Percentiles rank a stretch among this genome's conserved stretches.
These are phyloP conservation scores for Melampsora larici-populina DNA, from an alignment of 1,284 basidiomycete species.

Conservation along the genomic window DNA sequence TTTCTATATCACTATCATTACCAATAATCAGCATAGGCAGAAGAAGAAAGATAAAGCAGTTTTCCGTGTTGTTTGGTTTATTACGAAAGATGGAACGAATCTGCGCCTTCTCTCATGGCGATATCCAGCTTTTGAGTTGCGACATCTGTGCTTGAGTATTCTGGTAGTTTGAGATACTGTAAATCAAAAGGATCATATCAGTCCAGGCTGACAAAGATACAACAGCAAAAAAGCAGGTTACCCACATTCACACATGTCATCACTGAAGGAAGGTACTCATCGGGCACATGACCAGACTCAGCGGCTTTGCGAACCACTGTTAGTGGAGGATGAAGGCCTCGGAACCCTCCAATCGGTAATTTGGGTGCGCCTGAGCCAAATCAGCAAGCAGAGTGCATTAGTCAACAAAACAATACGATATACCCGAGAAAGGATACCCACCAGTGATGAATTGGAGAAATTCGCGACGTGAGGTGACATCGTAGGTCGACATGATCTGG, in stretches of 20 bases:
- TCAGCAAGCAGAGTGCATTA: background rate
- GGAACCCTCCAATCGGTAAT: conserved; percentile 81
- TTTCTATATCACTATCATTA: no score
- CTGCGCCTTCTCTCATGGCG: conserved; percentile 84
- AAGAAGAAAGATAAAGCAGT: background rate
- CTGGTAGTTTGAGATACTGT: conserved; percentile 80
- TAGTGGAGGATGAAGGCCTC: conserved; percentile 84
- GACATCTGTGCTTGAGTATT: conserved; percentile 78
- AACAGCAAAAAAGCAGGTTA: background rate
- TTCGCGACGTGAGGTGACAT: conserved; percentile 69
- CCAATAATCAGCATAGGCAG: background rate
- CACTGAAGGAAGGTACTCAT: conserved; percentile 93
- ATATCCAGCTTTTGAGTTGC: conserved; percentile 73
- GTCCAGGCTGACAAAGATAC: background rate
- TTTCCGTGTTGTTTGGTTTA: background rate
- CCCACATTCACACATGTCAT: conserved; percentile 91
- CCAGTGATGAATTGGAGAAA: conserved; percentile 98
- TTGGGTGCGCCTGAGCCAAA: conserved; percentile 48
- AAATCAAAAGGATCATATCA: background rate
- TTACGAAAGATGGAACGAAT: conserved; percentile 91
- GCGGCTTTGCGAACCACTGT: conserved; percentile 97
- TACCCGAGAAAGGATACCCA: conserved; percentile 67
- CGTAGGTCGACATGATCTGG: conserved; percentile 79
- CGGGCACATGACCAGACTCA: conserved; percentile 79
- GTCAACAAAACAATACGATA: background rate